Evolutionary conservation across 768 basidiomycete genomes (phyloP), one percentile per base, ranked within the genome.

Genomic region (Floccularia luteovirens): DNA sequence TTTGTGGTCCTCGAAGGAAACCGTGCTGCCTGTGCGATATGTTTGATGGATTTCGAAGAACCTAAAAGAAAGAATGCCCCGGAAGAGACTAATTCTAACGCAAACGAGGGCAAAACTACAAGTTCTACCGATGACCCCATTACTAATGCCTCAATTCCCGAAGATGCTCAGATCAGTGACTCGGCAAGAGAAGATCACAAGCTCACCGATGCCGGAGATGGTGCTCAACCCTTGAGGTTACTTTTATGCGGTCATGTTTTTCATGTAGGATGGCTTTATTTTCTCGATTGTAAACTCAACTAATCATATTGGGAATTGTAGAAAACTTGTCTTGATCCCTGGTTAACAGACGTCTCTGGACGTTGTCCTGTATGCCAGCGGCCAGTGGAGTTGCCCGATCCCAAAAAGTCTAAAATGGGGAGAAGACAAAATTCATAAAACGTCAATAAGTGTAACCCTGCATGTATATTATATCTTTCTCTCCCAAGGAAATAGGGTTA

Each of bases 321-420:
- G 87, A 79, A 87, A 86, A 79, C 81, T 17, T 94, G 90, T 56
- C 61, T 93, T 31, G 90, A 94, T 54, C 87, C 89, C 16, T 94
- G 91, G 91, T 59, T 94, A 37, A 79, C 67, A 2, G 81, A 85
- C 44, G 81, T 90, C 11, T 89, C 86, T 21, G 90, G 88, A 3
- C 75, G 89, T 23, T 94, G 90, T 66, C 90, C 90, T 5, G 77
- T 83, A 13, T 94, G 90, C 55, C 89, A 93, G 55, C 65, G 79
- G 23, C 64, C 78, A 19, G 87, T 90, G 11, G 77, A 82, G 42
- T 52, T 74, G 17, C 58, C 64, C 17, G 60, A 67, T 44, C 52
- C 53, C n/a, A n/a, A n/a, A n/a, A n/a, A n/a, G 34, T 53, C 52
- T 42, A 54, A 61, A 48, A 65, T 59, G 55, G 58, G 59, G 49